Conservation (phyloP, 2,329 filamentous ascomycete genomes). For the Arthrobotrys sinensis region DNA sequence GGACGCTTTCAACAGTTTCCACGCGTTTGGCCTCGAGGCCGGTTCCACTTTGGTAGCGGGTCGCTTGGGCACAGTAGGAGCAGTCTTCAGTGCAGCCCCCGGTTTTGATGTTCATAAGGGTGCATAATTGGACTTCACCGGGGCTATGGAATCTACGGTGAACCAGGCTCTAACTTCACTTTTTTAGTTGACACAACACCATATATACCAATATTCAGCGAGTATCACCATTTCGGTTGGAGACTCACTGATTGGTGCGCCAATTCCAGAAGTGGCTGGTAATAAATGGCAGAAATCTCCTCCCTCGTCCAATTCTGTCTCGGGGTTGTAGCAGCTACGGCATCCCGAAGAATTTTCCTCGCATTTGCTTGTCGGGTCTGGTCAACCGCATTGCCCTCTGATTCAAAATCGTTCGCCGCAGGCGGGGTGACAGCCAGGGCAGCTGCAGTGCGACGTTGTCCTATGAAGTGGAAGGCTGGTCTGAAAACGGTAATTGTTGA, state of each 20-base stretch:
- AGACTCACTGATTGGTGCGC: slow-evolving; percentile 78
- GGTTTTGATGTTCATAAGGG: slow-evolving; percentile 96
- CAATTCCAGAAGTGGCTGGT: slow-evolving; percentile 84
- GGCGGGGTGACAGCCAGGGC: no score
- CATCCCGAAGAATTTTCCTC: slow-evolving; percentile 67
- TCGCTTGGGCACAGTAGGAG: slow-evolving; percentile 92
- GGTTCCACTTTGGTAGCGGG: slow-evolving; percentile 76
- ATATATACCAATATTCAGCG: no score
- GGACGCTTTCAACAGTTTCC: slow-evolving; percentile 83
- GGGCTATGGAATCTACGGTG: slow-evolving; percentile 90
- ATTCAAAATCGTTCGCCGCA: no score
- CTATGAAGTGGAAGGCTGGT: no score
- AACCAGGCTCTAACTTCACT: slow-evolving; percentile 75
- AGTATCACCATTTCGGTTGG: slow-evolving; percentile 25
- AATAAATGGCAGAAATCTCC: slow-evolving; percentile 85
- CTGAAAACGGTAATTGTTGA: no score
- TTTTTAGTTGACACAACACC: slow-evolving; percentile 36
- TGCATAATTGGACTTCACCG: slow-evolving; percentile 89
- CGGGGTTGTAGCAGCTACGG: slow-evolving; percentile 75
- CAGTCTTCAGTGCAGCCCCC: slow-evolving; percentile 94
- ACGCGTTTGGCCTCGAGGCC: slow-evolving; percentile 85
- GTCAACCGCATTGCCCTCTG: background rate
- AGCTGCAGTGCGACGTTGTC: no score
- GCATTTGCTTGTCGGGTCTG: background rate
- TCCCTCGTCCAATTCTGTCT: slow-evolving; percentile 84